Percentiles rank a stretch among this genome's conserved stretches.
phyloP scores from a whole-genome alignment of 768 basidiomycete genomes.

The Stropharia rugosoannulata region DNA sequence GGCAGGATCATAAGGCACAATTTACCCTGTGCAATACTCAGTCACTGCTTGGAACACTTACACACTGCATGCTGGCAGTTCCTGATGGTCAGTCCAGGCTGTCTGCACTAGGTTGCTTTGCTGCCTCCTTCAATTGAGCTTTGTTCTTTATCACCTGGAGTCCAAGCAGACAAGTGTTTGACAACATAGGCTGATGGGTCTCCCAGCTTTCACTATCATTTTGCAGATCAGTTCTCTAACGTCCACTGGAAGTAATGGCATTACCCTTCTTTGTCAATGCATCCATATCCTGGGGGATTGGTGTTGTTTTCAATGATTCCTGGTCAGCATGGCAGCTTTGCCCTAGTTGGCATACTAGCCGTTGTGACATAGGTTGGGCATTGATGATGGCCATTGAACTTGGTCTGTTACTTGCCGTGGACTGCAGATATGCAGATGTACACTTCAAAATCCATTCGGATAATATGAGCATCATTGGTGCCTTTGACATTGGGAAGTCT shows the following conservation, averaged over 20 bases:
- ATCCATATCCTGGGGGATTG: too few relatives aligned
- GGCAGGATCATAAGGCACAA: conserved; percentile 5
- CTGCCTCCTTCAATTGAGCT: conserved; percentile 18
- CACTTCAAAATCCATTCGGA: too few relatives aligned
- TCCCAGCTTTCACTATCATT: conserved; percentile 4
- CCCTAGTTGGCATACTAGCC: too few relatives aligned
- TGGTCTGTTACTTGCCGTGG: too few relatives aligned
- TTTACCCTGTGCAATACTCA: too few relatives aligned
- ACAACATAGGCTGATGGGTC: conserved; percentile 28
- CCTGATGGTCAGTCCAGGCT: conserved; percentile 28
- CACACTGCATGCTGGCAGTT: conserved; percentile 32
- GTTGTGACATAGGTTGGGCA: too few relatives aligned
- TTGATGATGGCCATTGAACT: too few relatives aligned
- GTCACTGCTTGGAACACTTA: conserved; percentile 30
- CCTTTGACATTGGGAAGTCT: conserved; percentile 22
- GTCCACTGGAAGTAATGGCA: conserved; percentile 11
- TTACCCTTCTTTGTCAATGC: conserved; percentile 32
- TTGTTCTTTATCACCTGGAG: conserved; percentile 12
- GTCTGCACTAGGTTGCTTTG: conserved; percentile 27
- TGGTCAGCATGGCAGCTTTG: too few relatives aligned
- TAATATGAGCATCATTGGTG: conserved; percentile 31
- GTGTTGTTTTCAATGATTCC: too few relatives aligned
- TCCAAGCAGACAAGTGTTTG: conserved; percentile 12
- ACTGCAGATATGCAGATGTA: conserved; percentile 13
- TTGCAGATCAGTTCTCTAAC: conserved; percentile 9